Evolutionary conservation across 129 eudicot species (phyloP).

Genomic region (Lonicera japonica): DNA sequence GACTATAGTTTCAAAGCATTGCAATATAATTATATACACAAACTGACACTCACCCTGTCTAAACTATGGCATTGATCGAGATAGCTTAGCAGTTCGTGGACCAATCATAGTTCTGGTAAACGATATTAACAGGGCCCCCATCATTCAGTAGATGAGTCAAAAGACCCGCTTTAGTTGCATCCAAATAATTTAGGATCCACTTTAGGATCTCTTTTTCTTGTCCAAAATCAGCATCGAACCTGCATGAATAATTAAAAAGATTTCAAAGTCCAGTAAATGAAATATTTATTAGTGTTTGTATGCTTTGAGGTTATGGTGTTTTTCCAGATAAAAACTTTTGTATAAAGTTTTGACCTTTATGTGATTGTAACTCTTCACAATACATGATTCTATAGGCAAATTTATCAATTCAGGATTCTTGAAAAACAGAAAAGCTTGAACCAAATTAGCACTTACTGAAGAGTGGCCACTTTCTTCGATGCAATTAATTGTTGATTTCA

Average conservation of each 20-base stretch:
- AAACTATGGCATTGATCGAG: neutral
- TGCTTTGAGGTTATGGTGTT: no score
- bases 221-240: conserved; percentile 90
- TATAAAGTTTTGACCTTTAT: no score
- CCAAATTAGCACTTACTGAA: no score
- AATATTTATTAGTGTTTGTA: no score
- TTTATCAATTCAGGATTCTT: no score
- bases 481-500: no score
- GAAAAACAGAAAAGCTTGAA: no score
- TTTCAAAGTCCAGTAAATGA: neutral
- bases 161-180: conserved; percentile 78
- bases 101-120: conserved; percentile 75
- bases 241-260: conserved; percentile 16
- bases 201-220: conserved; percentile 64
- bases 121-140: conserved; percentile 61
- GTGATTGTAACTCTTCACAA: no score
- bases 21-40: neutral
- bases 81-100: conserved; percentile 46
- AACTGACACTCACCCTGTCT: conserved; percentile 8
- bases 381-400: no score
- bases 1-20: neutral
- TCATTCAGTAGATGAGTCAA: conserved; percentile 79
- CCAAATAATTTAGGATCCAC: conserved; percentile 73
- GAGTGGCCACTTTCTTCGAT: no score
- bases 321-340: no score